Evolutionary conservation across 2,329 filamentous ascomycete species (phyloP).

Genomic region (Phyllosticta citrichinensis): DNA sequence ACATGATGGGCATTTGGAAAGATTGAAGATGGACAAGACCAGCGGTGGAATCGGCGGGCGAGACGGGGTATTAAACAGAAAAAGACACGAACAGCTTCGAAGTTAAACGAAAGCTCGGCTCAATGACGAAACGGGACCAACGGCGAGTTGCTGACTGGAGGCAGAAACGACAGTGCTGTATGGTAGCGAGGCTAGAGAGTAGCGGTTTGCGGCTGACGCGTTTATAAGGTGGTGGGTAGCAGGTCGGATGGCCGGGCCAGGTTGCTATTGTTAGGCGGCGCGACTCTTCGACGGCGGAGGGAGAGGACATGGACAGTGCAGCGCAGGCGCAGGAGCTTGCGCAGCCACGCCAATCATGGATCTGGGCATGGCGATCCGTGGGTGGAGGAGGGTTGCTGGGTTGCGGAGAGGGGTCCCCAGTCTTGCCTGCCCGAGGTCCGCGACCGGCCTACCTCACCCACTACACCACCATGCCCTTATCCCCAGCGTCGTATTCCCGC

Average conservation of each 20-base stretch:
- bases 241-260: not conserved
- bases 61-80: not conserved
- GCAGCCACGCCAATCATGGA: not conserved
- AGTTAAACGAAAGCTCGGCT: not conserved
- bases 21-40: not conserved
- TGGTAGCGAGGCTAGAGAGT: not conserved
- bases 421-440: constrained; percentile 3
- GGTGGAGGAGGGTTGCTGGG: not conserved
- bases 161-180: not conserved
- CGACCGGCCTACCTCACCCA: not conserved
- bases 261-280: not conserved
- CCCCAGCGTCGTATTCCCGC: constrained; percentile 1
- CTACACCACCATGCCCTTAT: constrained; percentile 2
- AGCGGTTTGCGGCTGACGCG: not conserved
- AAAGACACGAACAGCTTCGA: not conserved
- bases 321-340: not conserved
- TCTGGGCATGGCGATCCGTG: not conserved
- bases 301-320: not conserved
- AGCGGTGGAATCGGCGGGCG: not conserved
- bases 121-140: not conserved
- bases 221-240: not conserved
- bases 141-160: not conserved
- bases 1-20: constrained; percentile 1
- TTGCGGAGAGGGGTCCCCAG: not conserved
- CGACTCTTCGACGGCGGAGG: not conserved